phyloP scores from a whole-genome alignment of 164 flowering plant species.

The Macadamia integrifolia region DNA sequence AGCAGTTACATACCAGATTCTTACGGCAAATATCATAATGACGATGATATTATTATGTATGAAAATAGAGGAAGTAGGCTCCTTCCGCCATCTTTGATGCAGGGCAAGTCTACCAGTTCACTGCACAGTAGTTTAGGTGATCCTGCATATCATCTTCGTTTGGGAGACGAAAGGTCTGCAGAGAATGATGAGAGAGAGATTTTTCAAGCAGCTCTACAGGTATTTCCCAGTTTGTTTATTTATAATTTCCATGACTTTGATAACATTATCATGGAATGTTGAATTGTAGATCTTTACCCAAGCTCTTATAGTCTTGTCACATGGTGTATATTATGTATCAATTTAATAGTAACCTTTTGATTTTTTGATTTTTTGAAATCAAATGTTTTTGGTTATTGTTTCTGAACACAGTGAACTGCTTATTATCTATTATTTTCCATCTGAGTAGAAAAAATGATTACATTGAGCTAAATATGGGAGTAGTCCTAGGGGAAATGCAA shows the following conservation, averaged over 20 bases:
- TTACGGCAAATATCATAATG: slow-evolving; percentile 17
- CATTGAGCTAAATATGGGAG: no score
- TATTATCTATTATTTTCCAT: no score
- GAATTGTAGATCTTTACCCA: background rate
- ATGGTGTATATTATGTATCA: no score
- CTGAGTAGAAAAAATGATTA: no score
- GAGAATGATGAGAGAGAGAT: slow-evolving; percentile 71
- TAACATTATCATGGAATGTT: background rate
- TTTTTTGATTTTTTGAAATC: no score
- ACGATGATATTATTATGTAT: slow-evolving; percentile 34
- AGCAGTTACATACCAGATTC: slow-evolving; percentile 25
- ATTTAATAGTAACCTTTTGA: no score
- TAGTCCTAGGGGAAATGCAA: no score
- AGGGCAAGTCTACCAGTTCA: slow-evolving; percentile 34
- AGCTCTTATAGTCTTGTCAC: no score
- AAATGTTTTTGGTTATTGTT: no score
- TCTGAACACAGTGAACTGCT: no score
- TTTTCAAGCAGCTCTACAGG: slow-evolving; percentile 88
- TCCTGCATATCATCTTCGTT: slow-evolving; percentile 26
- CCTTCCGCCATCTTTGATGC: slow-evolving; percentile 52
- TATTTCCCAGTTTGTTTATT: slow-evolving; percentile 10
- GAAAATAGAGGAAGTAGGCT: slow-evolving; percentile 41
- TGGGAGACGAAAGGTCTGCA: slow-evolving; percentile 44
- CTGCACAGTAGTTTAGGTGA: slow-evolving; percentile 40
- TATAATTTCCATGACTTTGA: background rate